Percentiles rank a stretch among this genome's conserved stretches.
Conservation (phyloP, 2,329 filamentous ascomycete genomes). For the Bisporella sp. region DNA sequence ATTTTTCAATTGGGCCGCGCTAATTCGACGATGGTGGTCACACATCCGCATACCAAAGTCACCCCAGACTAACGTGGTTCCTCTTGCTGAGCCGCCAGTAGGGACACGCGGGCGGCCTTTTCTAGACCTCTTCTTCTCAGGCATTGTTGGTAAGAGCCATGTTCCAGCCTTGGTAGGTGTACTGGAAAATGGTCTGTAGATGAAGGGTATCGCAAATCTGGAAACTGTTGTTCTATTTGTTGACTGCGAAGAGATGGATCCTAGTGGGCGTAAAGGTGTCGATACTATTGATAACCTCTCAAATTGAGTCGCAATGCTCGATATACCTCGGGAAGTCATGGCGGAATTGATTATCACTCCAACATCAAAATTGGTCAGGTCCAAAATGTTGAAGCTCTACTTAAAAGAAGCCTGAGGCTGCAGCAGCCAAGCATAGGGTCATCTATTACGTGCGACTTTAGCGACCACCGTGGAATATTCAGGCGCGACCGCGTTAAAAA, state of each 20-base stretch:
- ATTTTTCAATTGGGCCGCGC: conserved; percentile 76
- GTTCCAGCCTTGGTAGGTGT: conserved; percentile 52
- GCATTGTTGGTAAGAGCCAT: conserved; percentile 77
- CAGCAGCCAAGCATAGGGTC: too few species aligned
- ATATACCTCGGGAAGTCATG: conserved; percentile 21
- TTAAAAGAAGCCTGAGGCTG: too few species aligned
- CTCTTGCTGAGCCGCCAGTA: conserved; percentile 84
- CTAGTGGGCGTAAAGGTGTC: conserved; percentile 24
- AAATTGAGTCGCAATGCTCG: conserved; percentile 24
- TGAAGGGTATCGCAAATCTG: conserved; percentile 35
- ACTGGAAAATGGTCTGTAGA: conserved; percentile 62
- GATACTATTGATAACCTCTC: conserved; percentile 23
- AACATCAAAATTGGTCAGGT: too few species aligned
- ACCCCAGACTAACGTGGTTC: conserved; percentile 93
- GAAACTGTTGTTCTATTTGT: conserved; percentile 11
- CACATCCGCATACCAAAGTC: conserved; percentile 92
- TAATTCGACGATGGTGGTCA: conserved; percentile 88
- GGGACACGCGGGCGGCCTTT: conserved; percentile 84
- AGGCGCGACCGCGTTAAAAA: too few species aligned
- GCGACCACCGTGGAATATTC: too few species aligned
- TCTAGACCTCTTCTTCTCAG: conserved; percentile 78
- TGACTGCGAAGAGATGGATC: conserved; percentile 19
- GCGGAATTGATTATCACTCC: conserved; percentile 6
- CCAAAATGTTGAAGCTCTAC: too few species aligned
- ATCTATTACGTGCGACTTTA: too few species aligned